Base-by-base conservation (phyloP, 2,329 filamentous ascomycete species). In the Didymella sp. region DNA sequence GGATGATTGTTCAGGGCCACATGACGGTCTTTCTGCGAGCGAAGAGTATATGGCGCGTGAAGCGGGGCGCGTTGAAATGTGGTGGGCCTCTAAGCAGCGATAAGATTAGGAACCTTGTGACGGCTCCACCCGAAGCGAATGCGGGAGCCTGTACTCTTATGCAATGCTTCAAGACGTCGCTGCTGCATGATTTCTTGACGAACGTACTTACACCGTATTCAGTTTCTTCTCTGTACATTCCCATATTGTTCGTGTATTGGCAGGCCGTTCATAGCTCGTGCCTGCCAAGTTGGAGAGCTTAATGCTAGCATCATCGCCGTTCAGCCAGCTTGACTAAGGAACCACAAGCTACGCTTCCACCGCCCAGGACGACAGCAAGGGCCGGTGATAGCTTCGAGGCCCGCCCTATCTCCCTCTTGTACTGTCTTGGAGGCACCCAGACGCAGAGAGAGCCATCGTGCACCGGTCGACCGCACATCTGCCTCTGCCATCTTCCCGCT, bases 211-310 rank as follows among this genome's bases (percentile, higher is more conserved):
- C 42, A 21, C n/a, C 11, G 9, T 42, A 9, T 15, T 13, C 24
- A 24, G 21, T 15, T 27, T 15, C n/a, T 22, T 43, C 28, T 21
- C 24, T 40, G 15, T 6, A 9, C 15, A 15, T 6, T 15, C 7
- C n/a, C 12, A 13, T 21, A 12, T 28, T 42, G 50, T 17, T 44
- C 11, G 45, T 48, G 41, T 42, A 44, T 33, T 50, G 53, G 52
- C 59, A 52, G 58, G 52, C 51, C 42, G 50, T 45, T 51, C 45
- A 46, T 56, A 56, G 45, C 50, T 62, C 43, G 62, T 57, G 66
- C 57, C 59, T 67, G 66, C 64, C 65, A 61, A 60, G 62, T 67
- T 59, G 59, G 60, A 60, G 55, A 63, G 54, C 43, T 62, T 53
- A 45, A 63, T 61, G 57, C 62, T 63, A 61, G 66, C 62, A 64